A percentile compares a stretch with the other conserved stretches of the same genome.
These are phyloP conservation scores for Craterostigma plantagineum DNA, from an alignment of 257 asterid species.

Conservation along the genomic window DNA sequence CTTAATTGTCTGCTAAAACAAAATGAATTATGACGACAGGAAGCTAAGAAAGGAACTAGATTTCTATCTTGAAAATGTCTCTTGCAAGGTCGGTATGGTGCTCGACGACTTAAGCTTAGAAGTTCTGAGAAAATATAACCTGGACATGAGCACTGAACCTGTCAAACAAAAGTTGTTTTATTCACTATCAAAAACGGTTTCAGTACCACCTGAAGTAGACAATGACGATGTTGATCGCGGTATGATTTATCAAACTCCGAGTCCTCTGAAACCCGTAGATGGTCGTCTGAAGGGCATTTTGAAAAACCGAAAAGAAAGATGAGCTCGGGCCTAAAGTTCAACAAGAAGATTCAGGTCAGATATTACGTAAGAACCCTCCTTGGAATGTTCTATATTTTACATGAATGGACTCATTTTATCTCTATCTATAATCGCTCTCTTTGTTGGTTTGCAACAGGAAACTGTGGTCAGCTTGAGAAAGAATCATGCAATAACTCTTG, in stretches of 20 bases:
- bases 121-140: slow-evolving; percentile 18
- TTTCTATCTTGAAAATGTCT: slow-evolving; percentile 44
- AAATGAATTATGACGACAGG: slow-evolving; percentile 22
- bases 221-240: slow-evolving; percentile 19
- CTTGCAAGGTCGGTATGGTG: slow-evolving; percentile 54
- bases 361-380: slow-evolving; percentile 2
- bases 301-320: slow-evolving; percentile 7
- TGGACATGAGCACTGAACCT: slow-evolving; percentile 19
- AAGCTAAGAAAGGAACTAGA: slow-evolving; percentile 42
- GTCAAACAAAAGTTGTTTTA: slow-evolving; percentile 25
- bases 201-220: slow-evolving; percentile 16
- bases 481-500: too few relatives aligned
- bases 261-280: too few relatives aligned
- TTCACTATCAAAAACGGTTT: slow-evolving; percentile 37
- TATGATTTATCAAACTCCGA: too few relatives aligned
- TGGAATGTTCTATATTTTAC: too few relatives aligned
- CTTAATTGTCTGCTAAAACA: too few relatives aligned
- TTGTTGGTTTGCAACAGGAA: too few relatives aligned
- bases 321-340: slow-evolving; percentile 15
- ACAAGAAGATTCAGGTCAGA: slow-evolving; percentile 40
- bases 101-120: slow-evolving; percentile 32
- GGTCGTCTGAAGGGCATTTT: too few relatives aligned
- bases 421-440: too few relatives aligned
- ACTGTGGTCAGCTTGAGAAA: too few relatives aligned
- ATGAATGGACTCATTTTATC: too few relatives aligned